phyloP scores from a whole-genome alignment of 148 eudicot genomes.

The Arctostaphylos glauca region DNA sequence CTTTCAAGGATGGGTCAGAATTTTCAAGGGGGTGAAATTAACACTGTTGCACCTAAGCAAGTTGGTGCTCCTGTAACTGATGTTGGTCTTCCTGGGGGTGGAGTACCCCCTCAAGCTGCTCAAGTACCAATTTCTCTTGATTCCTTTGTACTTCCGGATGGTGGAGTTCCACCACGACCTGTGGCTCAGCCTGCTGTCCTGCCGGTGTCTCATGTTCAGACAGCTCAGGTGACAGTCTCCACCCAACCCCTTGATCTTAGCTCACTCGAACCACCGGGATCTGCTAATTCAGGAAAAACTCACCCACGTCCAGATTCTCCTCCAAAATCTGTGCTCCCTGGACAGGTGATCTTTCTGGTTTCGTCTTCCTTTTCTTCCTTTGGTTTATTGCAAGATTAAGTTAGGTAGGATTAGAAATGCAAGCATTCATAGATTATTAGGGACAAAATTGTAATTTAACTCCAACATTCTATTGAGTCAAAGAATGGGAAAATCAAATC shows the following conservation, averaged over 20 bases:
- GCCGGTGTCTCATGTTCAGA: constrained; percentile 50
- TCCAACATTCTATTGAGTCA: not conserved
- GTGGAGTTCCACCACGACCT: constrained; percentile 82
- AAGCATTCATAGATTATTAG: not conserved
- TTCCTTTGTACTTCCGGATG: constrained; percentile 82
- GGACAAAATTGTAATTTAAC: not conserved
- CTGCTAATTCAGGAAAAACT: constrained; percentile 46
- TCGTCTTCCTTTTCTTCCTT: not conserved
- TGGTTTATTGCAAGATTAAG: constrained; percentile 2
- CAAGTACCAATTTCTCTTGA: constrained; percentile 45
- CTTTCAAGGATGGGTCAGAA: constrained; percentile 73
- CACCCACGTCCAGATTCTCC: constrained; percentile 55
- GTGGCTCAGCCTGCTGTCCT: constrained; percentile 41
- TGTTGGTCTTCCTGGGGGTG: constrained; percentile 65
- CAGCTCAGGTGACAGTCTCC: constrained; percentile 35
- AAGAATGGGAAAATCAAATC: no score
- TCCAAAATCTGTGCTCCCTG: constrained; percentile 87
- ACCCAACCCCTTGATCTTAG: constrained; percentile 93
- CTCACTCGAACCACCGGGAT: constrained; percentile 63
- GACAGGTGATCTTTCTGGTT: constrained; percentile 50
- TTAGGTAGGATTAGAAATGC: no score
- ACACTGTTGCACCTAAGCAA: constrained; percentile 42
- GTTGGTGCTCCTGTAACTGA: constrained; percentile 35
- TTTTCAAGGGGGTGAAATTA: constrained; percentile 49
- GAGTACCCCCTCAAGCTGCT: constrained; percentile 63